Conservation (phyloP, 352 stramenopile genomes). For the Phytophthora melonis region DNA sequence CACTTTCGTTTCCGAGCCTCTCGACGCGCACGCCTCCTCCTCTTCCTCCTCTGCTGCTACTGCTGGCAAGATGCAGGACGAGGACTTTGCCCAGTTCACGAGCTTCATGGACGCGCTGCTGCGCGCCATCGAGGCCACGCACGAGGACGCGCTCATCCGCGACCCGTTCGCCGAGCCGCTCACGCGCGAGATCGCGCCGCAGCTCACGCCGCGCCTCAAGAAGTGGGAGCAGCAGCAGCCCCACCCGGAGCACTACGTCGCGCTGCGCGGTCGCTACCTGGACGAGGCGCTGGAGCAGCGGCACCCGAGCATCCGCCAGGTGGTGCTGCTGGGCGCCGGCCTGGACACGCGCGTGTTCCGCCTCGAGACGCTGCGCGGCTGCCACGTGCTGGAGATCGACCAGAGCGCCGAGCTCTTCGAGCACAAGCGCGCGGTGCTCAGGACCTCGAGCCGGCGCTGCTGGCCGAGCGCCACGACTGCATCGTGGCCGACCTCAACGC, state of each 20-base stretch:
- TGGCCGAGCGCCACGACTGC: conserved; percentile 49
- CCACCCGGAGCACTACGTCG: conserved; percentile 42
- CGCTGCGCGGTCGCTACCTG: conserved; percentile 53
- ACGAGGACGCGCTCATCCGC: conserved; percentile 47
- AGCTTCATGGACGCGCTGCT: conserved; percentile 52
- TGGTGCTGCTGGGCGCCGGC: conserved; percentile 62
- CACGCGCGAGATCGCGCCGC: conserved; percentile 34
- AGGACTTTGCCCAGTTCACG: conserved; percentile 56
- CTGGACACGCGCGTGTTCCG: conserved; percentile 64
- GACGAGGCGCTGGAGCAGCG: conserved; percentile 60
- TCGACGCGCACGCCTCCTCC: conserved; percentile 13
- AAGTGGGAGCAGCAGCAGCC: conserved; percentile 35
- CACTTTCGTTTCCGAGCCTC: conserved; percentile 25
- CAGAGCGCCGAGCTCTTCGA: conserved; percentile 50
- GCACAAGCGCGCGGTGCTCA: conserved; percentile 53
- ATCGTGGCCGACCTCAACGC: conserved; percentile 61
- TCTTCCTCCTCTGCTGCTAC: neutral
- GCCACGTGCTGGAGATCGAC: conserved; percentile 64
- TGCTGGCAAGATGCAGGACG: conserved; percentile 32
- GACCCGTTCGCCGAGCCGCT: conserved; percentile 61
- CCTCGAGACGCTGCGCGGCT: conserved; percentile 46
- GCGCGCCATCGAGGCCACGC: conserved; percentile 47
- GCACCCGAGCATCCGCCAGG: conserved; percentile 49
- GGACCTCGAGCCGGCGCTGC: conserved; percentile 31
- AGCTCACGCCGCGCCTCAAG: conserved; percentile 33